phyloP scores from a whole-genome alignment of 352 stramenopile genomes.

The Phytophthora syringae region DNA sequence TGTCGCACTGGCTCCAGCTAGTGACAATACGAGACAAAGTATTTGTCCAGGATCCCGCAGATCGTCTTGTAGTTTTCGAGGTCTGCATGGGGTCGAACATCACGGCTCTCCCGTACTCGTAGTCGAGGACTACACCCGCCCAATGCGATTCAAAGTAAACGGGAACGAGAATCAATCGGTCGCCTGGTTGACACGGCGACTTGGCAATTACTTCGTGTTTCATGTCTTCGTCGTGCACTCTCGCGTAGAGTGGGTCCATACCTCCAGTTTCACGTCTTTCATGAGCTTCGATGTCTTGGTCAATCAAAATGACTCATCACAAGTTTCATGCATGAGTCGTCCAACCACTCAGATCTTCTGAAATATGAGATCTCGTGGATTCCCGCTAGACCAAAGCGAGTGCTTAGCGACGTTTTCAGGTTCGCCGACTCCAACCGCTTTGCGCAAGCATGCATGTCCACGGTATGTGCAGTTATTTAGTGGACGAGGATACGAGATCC shows the following conservation, averaged over 20 bases:
- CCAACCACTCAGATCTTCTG: neutral
- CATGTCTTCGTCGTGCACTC: neutral
- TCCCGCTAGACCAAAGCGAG: neutral
- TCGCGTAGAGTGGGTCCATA: neutral
- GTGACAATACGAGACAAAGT: neutral
- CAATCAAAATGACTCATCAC: neutral
- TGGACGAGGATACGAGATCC: neutral
- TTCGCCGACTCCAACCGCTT: too few species aligned
- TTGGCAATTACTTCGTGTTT: neutral
- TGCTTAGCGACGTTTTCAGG: too few species aligned
- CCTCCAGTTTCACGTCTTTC: neutral
- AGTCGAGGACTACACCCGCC: neutral
- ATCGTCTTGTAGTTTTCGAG: neutral
- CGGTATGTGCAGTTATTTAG: constrained; percentile 10
- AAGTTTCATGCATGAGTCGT: neutral
- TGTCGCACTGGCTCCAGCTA: neutral
- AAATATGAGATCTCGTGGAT: neutral
- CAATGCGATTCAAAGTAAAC: neutral
- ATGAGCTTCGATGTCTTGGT: neutral
- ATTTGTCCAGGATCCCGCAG: neutral
- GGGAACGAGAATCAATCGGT: neutral
- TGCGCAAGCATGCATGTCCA: too few species aligned
- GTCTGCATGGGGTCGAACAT: neutral
- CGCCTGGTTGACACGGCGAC: neutral
- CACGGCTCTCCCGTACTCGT: neutral